These are phyloP conservation scores for Cutaneotrichosporon spelunceum DNA, from an alignment of 1,284 basidiomycete genomes.

Conservation along the genomic window DNA sequence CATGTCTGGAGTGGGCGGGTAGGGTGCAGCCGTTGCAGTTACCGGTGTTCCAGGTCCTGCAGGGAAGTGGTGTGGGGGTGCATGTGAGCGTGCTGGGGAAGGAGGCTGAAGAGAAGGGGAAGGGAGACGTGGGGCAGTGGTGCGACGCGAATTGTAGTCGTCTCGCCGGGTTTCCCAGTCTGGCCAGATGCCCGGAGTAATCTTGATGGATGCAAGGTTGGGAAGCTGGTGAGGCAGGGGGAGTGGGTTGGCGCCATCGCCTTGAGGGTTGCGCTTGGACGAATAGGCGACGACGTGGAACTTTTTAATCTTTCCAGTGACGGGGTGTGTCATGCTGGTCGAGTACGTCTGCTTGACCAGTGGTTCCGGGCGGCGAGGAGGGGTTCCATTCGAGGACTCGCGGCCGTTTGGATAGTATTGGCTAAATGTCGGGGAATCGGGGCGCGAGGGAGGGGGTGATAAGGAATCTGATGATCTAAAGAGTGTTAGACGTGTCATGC, in stretches of 20 bases:
- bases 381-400: slow-evolving; percentile 19
- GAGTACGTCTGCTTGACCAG: slow-evolving; percentile 51
- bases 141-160: slow-evolving; percentile 28
- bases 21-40: slow-evolving; percentile 20
- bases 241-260: slow-evolving; percentile 41
- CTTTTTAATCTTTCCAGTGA: slow-evolving; percentile 44
- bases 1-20: slow-evolving; percentile 18
- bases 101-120: slow-evolving; percentile 10
- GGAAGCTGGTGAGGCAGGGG: slow-evolving; percentile 47
- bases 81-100: slow-evolving; percentile 15
- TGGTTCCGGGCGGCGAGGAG: slow-evolving; percentile 32
- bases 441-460: slow-evolving; percentile 37
- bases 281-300: slow-evolving; percentile 51
- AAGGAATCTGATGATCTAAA: slow-evolving; percentile 39
- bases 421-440: slow-evolving; percentile 25
- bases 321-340: slow-evolving; percentile 46
- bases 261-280: slow-evolving; percentile 47
- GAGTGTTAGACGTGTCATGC: slow-evolving; percentile 4
- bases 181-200: slow-evolving; percentile 46
- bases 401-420: slow-evolving; percentile 26
- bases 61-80: slow-evolving; percentile 19
- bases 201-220: slow-evolving; percentile 37
- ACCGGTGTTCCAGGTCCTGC: slow-evolving; percentile 22
- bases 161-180: slow-evolving; percentile 46
- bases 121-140: slow-evolving; percentile 13